These are phyloP conservation scores for Candida gigantensis DNA, from an alignment of 1,139 yeast genomes.

Conservation along the genomic window DNA sequence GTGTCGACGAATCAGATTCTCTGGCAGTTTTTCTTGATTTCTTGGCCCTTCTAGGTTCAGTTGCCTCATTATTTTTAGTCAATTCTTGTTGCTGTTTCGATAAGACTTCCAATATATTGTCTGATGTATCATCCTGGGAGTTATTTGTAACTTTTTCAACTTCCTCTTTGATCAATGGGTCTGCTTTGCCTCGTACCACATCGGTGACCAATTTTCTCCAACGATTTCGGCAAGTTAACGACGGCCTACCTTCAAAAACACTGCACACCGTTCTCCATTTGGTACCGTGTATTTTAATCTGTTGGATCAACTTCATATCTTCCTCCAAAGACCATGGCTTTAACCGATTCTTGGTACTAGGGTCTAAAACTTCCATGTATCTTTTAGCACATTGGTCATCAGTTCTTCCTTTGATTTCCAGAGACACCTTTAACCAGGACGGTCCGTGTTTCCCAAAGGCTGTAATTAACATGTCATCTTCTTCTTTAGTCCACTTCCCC, in stretches of 20 bases:
- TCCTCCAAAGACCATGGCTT: constrained; percentile 82
- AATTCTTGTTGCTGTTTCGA: constrained; percentile 17
- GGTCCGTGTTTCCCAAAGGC: constrained; percentile 75
- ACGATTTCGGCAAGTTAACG: constrained; percentile 85
- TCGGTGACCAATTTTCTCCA: constrained; percentile 87
- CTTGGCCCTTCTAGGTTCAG: constrained; percentile 6
- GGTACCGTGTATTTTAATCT: constrained; percentile 77
- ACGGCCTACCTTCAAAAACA: constrained; percentile 77
- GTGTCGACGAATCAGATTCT: neutral
- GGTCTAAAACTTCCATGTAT: constrained; percentile 86
- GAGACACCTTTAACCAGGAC: constrained; percentile 83
- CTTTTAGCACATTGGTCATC: constrained; percentile 96
- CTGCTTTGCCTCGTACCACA: constrained; percentile 64
- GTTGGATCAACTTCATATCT: constrained; percentile 64
- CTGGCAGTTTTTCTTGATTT: neutral
- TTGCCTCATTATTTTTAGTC: constrained; percentile 5
- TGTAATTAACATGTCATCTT: constrained; percentile 63
- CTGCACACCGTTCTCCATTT: constrained; percentile 84
- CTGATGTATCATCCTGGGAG: constrained; percentile 7
- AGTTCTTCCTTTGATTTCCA: constrained; percentile 77
- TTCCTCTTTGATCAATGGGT: constrained; percentile 33
- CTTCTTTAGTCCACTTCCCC: constrained; percentile 89
- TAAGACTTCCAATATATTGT: constrained; percentile 14
- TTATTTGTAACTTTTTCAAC: constrained; percentile 37
- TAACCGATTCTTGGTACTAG: constrained; percentile 72